phyloP scores from a whole-genome alignment of 1,284 basidiomycete species.

The Pholiota adiposa region DNA sequence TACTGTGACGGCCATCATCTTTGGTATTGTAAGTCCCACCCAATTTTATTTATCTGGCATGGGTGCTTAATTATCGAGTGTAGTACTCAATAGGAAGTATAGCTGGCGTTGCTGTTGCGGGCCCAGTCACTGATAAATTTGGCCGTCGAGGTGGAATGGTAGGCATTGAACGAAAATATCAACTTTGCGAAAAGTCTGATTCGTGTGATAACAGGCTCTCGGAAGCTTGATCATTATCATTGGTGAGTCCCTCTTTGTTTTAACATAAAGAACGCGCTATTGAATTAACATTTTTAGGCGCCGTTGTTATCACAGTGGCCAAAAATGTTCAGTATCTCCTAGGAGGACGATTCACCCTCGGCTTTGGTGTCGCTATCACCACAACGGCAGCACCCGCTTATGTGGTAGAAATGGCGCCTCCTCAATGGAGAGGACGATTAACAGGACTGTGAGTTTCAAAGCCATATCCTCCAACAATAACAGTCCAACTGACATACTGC shows the following conservation, averaged over 20 bases:
- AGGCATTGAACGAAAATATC: constrained; percentile 4
- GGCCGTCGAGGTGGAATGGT: constrained; percentile 60
- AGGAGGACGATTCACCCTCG: constrained; percentile 53
- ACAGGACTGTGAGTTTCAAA: constrained; percentile 50
- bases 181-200: background rate
- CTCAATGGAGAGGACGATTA: constrained; percentile 65
- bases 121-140: constrained; percentile 46
- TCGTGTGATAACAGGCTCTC: constrained; percentile 33
- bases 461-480: background rate
- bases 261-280: background rate
- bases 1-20: constrained; percentile 44
- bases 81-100: constrained; percentile 43
- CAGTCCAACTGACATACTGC: background rate
- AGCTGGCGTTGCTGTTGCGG: constrained; percentile 43
- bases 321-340: constrained; percentile 46
- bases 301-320: constrained; percentile 48
- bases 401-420: constrained; percentile 60
- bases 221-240: constrained; percentile 49
- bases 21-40: constrained; percentile 39
- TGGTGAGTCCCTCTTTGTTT: constrained; percentile 24
- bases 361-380: constrained; percentile 51
- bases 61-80: background rate
- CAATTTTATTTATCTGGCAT: background rate
- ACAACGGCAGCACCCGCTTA: constrained; percentile 55
- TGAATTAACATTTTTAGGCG: constrained; percentile 29